Evolutionary conservation across 768 basidiomycete genomes (phyloP), one percentile per base, ranked within the genome.

Genomic region (Trametes gibbosa): DNA sequence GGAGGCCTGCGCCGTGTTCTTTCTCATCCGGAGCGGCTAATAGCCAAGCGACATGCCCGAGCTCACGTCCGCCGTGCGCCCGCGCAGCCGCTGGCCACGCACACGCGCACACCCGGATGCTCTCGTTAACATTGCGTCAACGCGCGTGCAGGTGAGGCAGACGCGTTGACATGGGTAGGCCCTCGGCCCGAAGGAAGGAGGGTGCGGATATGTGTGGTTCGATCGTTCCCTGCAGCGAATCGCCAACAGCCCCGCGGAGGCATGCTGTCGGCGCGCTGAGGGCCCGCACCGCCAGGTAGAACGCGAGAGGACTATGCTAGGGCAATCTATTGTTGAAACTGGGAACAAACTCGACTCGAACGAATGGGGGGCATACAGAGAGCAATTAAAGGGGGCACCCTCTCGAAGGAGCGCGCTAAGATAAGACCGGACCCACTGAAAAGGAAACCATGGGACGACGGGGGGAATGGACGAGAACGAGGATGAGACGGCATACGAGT

Each of bases 221-320:
- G 53, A 9, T 48, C 55, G 55, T 32, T 32, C 47, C 55, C 55
- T 56, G 39, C 55, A 56, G 55, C 55, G 55, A 56, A 49, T 56
- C 55, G 55, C 55, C 37, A 49, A 56, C 55, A 56, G 55, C 55
- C 29, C 55, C 55, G 55, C 39, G 17, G 8, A 24, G 6, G 47
- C 55, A 47, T 56, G 55, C 55, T 56, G 39, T 49, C 25, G 39
- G 47, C 55, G 55, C 55, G 55, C 55, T 56, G 55, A 50, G 55
- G 55, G 47, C 55, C 17, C 55, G 55, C 49, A n/a, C 37, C 53
- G 41, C 39, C 47, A 17, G 17, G 16, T 35, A 21, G 29, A 32
- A 32, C 29, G 21, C 21, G 35, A 10, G 16, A 29, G 9, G 46
- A 12, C 35, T 39, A 39, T 12, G 16, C 19, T 40, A 42, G n/a